phyloP scores from a whole-genome alignment of 176 grass and related monocot genomes.

The Thalia dealbata region DNA sequence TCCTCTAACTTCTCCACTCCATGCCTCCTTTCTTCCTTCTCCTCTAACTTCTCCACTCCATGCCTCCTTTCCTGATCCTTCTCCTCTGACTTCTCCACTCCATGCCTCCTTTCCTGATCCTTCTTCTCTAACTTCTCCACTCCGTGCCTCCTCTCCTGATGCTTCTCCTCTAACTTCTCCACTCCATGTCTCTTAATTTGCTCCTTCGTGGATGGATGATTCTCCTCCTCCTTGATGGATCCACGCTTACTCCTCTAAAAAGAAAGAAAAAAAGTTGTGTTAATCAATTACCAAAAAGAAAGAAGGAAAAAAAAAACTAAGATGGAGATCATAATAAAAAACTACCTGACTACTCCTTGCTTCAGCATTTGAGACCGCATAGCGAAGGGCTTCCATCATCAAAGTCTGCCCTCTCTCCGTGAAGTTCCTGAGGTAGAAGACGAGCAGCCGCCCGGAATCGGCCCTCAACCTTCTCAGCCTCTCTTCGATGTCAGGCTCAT shows the following conservation, averaged over 20 bases:
- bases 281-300: background rate
- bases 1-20: constrained; percentile 1
- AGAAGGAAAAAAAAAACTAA: no score
- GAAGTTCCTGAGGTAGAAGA: constrained; percentile 97
- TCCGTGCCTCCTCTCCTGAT: background rate
- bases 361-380: constrained; percentile 31
- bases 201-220: background rate
- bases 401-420: constrained; percentile 64
- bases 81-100: background rate
- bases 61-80: background rate
- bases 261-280: background rate
- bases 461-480: constrained; percentile 61
- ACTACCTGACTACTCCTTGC: constrained; percentile 47
- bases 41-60: background rate
- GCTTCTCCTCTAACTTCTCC: background rate
- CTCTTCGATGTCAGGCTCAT: constrained; percentile 83
- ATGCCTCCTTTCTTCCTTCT: background rate
- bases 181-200: background rate
- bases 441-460: constrained; percentile 60
- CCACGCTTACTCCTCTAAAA: background rate
- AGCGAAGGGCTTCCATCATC: constrained; percentile 61
- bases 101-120: background rate
- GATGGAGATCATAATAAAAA: background rate
- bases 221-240: background rate
- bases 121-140: no score